Conservation (phyloP, 2,329 filamentous ascomycete species). For the Pseudogymnoascus sp. region DNA sequence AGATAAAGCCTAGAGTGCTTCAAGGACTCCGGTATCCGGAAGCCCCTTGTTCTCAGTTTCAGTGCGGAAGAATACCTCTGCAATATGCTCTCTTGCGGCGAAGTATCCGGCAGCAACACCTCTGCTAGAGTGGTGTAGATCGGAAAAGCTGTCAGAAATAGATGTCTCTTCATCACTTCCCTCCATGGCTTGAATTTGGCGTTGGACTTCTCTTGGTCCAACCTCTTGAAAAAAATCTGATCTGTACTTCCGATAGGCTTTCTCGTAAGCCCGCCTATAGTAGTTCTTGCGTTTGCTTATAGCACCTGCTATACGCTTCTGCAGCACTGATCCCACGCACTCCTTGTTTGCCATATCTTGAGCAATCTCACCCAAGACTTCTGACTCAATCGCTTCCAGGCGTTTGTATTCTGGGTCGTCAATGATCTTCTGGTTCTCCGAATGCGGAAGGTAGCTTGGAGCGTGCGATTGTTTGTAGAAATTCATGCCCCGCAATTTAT, state of each 20-base stretch:
- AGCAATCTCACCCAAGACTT: not conserved
- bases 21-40: not conserved
- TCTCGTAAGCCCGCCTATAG: not conserved
- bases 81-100: not conserved
- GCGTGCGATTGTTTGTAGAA: not conserved
- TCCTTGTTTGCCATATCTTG: not conserved
- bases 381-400: not conserved
- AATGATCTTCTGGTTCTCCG: not conserved
- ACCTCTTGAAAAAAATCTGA: slow-evolving; percentile 3
- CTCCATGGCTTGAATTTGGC: slow-evolving; percentile 2
- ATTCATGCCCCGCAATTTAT: not conserved
- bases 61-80: not conserved
- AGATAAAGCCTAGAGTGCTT: not conserved
- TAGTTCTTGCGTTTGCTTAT: slow-evolving; percentile 8
- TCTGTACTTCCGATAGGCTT: not conserved
- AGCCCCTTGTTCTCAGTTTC: not conserved
- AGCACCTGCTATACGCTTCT: not conserved
- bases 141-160: slow-evolving; percentile 1
- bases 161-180: not conserved
- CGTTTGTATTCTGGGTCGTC: not conserved
- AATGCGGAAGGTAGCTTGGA: not conserved
- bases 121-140: not conserved
- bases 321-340: not conserved
- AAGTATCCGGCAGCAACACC: slow-evolving; percentile 1
- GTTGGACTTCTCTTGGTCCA: not conserved